phyloP scores from a whole-genome alignment of 257 asterid genomes.

The Fraxinus americana region DNA sequence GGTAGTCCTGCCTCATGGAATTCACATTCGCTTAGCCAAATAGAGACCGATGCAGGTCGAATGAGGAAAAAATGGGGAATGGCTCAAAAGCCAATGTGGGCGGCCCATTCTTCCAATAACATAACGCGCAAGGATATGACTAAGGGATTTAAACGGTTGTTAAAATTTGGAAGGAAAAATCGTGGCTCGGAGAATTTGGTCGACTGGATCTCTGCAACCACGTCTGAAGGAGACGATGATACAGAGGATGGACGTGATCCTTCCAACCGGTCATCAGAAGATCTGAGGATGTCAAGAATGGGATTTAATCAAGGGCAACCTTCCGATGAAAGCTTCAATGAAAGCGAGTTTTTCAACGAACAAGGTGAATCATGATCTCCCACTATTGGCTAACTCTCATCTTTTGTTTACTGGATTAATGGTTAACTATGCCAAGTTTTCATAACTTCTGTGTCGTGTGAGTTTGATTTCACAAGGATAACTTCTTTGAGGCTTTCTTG shows the following conservation, averaged over 20 bases:
- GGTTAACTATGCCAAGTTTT: conserved; percentile 8
- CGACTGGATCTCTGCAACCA: conserved; percentile 95
- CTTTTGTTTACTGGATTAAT: conserved; percentile 1
- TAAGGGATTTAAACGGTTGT: conserved; percentile 74
- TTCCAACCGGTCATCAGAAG: conserved; percentile 72
- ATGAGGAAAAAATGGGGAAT: conserved; percentile 91
- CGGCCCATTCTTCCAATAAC: conserved; percentile 50
- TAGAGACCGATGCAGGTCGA: conserved; percentile 62
- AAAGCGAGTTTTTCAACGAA: conserved; percentile 58
- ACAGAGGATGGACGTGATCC: conserved; percentile 85
- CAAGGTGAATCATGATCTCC: conserved; percentile 54
- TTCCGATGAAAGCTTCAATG: conserved; percentile 72
- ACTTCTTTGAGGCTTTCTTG: not conserved
- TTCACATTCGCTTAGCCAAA: conserved; percentile 60
- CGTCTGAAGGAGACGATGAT: conserved; percentile 97
- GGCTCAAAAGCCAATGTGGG: conserved; percentile 63
- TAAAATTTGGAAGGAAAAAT: conserved; percentile 76
- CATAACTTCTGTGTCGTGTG: not conserved
- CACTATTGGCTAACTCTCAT: not conserved
- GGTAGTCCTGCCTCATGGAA: conserved; percentile 87
- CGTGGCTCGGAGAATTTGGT: conserved; percentile 71
- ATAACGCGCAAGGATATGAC: conserved; percentile 73
- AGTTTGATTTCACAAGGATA: not conserved
- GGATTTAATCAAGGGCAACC: conserved; percentile 73
- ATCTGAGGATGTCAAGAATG: conserved; percentile 86